Evolutionary conservation across 345 rosid genomes (phyloP).

Genomic region (Melaleuca quinquenervia): DNA sequence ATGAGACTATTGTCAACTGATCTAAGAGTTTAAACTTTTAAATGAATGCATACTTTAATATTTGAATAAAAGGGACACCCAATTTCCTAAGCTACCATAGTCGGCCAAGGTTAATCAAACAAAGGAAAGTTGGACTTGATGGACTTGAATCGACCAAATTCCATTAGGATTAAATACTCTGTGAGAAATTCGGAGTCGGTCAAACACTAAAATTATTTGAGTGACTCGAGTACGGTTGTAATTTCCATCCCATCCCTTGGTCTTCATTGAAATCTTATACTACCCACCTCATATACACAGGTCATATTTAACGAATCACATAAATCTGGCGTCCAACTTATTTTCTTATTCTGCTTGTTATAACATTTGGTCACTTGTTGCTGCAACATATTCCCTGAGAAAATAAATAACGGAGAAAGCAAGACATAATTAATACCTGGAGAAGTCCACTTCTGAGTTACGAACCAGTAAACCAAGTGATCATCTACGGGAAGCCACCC

Average conservation of each 20-base stretch:
- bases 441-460: conserved; percentile 5
- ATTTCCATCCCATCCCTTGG: not conserved
- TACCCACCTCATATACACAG: rapidly evolving
- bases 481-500: conserved; percentile 10
- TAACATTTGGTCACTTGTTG: not conserved
- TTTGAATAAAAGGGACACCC: too few relatives aligned
- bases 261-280: not conserved
- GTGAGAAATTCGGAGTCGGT: too few relatives aligned
- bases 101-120: too few relatives aligned
- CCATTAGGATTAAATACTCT: too few relatives aligned
- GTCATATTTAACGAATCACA: rapidly evolving
- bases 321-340: rapidly evolving
- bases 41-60: too few relatives aligned
- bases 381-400: not conserved
- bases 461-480: conserved; percentile 15
- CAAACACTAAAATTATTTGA: not conserved
- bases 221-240: not conserved
- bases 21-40: too few relatives aligned
- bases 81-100: too few relatives aligned
- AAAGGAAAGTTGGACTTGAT: too few relatives aligned
- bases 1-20: too few relatives aligned
- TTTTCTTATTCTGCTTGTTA: not conserved
- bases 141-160: too few relatives aligned
- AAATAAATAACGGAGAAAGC: not conserved
- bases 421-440: conserved; percentile 10